Percentiles rank a stretch among this genome's conserved stretches.
phyloP scores from a whole-genome alignment of 2,329 filamentous ascomycete species.

The Metarhizium humberi region DNA sequence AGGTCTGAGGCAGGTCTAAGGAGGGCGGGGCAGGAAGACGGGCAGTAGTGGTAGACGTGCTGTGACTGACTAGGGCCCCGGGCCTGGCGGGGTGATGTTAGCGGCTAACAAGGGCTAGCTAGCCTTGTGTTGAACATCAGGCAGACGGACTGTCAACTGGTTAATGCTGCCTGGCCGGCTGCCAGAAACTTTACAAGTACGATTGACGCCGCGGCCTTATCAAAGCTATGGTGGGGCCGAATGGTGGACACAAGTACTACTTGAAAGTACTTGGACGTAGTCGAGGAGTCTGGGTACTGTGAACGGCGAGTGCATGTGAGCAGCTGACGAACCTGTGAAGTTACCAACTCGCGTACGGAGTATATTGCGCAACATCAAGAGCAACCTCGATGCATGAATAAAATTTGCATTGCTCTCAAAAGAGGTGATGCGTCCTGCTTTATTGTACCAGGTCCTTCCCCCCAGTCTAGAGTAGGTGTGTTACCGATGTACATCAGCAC shows the following conservation, averaged over 20 bases:
- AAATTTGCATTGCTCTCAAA: too few species aligned
- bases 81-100: not conserved
- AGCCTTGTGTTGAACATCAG: not conserved
- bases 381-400: too few species aligned
- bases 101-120: not conserved
- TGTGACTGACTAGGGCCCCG: not conserved
- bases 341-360: not conserved
- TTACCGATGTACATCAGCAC: too few species aligned
- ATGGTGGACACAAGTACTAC: too few species aligned
- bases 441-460: too few species aligned
- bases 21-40: constrained; percentile 2
- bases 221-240: constrained; percentile 1
- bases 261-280: too few species aligned
- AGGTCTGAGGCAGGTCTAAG: not conserved
- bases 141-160: not conserved
- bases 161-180: not conserved
- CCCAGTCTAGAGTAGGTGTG: too few species aligned
- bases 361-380: too few species aligned
- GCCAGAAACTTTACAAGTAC: not conserved
- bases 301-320: too few species aligned
- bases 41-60: not conserved
- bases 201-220: not conserved
- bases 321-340: too few species aligned
- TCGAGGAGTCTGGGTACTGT: too few species aligned
- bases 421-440: too few species aligned